Percentiles rank a stretch among this genome's conserved stretches.
Evolutionary conservation across 345 rosid species (phyloP).

Genomic region (Hevea brasiliensis): DNA sequence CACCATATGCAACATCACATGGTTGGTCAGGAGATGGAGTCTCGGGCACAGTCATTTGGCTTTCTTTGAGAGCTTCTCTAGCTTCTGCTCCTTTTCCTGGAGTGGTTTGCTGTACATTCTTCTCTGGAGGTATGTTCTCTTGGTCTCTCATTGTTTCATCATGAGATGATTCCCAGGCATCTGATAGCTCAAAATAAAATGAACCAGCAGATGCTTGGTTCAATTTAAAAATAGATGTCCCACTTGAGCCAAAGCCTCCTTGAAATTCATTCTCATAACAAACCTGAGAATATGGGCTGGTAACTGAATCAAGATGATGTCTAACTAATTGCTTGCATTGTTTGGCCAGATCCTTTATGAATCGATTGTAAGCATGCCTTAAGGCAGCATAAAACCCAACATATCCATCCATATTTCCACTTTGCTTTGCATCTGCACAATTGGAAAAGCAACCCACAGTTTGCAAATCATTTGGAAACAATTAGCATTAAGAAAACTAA

Average conservation of each 20-base stretch:
- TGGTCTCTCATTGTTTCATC: slow-evolving; percentile 62
- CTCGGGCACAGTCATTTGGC: slow-evolving; percentile 88
- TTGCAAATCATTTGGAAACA: neutral
- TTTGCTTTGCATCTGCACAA: slow-evolving; percentile 60
- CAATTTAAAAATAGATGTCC: slow-evolving; percentile 38
- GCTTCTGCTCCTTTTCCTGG: slow-evolving; percentile 66
- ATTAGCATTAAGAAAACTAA: neutral
- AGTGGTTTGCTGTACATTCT: slow-evolving; percentile 58
- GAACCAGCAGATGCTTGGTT: slow-evolving; percentile 60
- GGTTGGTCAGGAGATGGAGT: slow-evolving; percentile 99
- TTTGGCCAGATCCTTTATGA: slow-evolving; percentile 74
- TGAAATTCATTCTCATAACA: slow-evolving; percentile 73
- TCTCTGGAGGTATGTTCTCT: slow-evolving; percentile 84
- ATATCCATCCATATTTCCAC: slow-evolving; percentile 78
- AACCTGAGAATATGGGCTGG: slow-evolving; percentile 90
- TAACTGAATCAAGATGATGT: slow-evolving; percentile 95
- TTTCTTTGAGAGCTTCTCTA: slow-evolving; percentile 61
- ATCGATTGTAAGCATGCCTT: slow-evolving; percentile 69
- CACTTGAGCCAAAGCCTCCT: slow-evolving; percentile 54
- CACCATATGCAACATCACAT: slow-evolving; percentile 50
- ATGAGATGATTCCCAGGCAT: slow-evolving; percentile 34
- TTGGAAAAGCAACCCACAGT: slow-evolving; percentile 3
- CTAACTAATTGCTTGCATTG: slow-evolving; percentile 86
- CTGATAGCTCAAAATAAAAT: slow-evolving; percentile 74
- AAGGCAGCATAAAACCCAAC: slow-evolving; percentile 88